Evolutionary conservation across 2,329 filamentous ascomycete species (phyloP).

Genomic region (Uncinocarpus reesii): DNA sequence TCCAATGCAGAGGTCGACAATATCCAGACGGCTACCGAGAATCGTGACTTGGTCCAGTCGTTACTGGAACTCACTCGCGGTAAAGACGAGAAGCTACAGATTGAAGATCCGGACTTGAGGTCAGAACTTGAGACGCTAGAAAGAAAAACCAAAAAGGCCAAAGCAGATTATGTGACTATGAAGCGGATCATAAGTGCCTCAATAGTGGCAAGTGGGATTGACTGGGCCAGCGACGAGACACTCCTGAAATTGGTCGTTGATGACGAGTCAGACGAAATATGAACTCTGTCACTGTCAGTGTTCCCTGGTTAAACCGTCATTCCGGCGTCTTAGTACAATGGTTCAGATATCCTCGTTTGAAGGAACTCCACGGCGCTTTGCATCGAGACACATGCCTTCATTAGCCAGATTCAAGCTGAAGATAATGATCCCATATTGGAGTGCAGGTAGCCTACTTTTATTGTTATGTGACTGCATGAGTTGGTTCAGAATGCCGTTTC

Average conservation of each 20-base stretch:
- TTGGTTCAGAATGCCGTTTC: too few relatives aligned
- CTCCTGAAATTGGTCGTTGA: constrained; percentile 63
- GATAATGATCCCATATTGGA: too few relatives aligned
- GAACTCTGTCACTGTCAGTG: neutral
- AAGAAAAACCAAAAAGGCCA: constrained; percentile 50
- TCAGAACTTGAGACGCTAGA: constrained; percentile 51
- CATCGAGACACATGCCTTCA: too few relatives aligned
- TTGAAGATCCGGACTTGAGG: constrained; percentile 44
- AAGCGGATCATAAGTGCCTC: constrained; percentile 71
- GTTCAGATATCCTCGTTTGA: too few relatives aligned
- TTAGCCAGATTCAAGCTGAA: too few relatives aligned
- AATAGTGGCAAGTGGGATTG: constrained; percentile 68
- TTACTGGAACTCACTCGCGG: constrained; percentile 52
- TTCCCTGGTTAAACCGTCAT: neutral
- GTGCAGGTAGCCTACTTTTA: too few relatives aligned
- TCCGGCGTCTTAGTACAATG: too few relatives aligned
- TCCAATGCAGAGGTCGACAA: constrained; percentile 50
- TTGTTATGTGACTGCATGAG: too few relatives aligned
- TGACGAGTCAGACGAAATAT: constrained; percentile 25
- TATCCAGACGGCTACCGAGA: constrained; percentile 47
- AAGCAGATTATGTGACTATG: constrained; percentile 60
- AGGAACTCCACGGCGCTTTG: too few relatives aligned
- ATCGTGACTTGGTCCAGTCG: constrained; percentile 52
- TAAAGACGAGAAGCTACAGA: constrained; percentile 42
- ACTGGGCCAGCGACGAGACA: constrained; percentile 63